Percentiles rank a stretch among this genome's conserved stretches.
phyloP scores from a whole-genome alignment of 106 monocot species.

The Allium fistulosum region DNA sequence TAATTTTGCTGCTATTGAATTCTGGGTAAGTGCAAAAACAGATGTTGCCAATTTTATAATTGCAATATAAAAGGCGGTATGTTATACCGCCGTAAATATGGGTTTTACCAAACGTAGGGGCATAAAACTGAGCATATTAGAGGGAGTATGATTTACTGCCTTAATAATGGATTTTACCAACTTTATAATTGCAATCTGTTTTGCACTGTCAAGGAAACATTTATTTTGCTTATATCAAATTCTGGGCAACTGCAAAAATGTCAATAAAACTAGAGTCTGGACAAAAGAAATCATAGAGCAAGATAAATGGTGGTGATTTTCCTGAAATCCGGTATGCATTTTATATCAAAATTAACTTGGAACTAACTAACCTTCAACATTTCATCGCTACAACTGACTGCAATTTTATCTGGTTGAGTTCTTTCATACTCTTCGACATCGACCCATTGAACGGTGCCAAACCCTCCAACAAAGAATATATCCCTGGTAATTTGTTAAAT shows the following conservation, averaged over 20 bases:
- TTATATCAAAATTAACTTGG: neutral
- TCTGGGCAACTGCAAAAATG: too few species aligned
- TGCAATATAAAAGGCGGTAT: neutral
- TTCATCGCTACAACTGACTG: conserved; percentile 61
- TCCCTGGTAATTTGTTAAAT: conserved; percentile 26
- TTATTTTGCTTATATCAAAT: too few species aligned
- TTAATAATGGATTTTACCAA: too few species aligned
- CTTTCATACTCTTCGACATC: conserved; percentile 63
- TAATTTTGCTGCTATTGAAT: too few species aligned
- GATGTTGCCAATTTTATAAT: neutral
- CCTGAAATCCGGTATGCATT: neutral
- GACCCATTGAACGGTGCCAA: conserved; percentile 79
- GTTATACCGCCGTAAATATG: neutral
- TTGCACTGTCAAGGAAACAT: too few species aligned
- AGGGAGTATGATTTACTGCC: too few species aligned
- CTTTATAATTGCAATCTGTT: too few species aligned
- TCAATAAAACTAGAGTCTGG: too few species aligned
- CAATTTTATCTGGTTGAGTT: conserved; percentile 66
- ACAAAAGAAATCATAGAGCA: too few species aligned
- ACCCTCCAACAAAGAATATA: conserved; percentile 75
- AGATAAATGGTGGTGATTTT: neutral
- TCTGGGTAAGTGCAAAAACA: neutral
- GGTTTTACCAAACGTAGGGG: too few species aligned
- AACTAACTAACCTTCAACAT: conserved; percentile 40
- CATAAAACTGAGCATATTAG: too few species aligned